phyloP scores from a whole-genome alignment of 805 yeast genomes.

The Schizosaccharomyces lindneri region DNA sequence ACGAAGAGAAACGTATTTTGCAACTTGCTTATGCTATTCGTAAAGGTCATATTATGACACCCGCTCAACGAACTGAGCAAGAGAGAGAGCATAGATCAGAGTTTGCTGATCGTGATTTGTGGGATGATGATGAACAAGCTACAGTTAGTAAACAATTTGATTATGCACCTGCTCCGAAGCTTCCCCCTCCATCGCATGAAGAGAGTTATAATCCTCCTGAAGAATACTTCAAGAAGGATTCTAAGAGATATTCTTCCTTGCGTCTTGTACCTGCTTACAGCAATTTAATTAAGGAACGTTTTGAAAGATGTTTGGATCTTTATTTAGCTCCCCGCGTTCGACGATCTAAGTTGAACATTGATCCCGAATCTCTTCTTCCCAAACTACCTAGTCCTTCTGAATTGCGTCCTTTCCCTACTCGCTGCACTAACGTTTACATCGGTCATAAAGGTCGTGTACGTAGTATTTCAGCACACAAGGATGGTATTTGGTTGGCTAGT shows the following conservation, averaged over 20 bases:
- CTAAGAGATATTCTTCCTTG: constrained; percentile 56
- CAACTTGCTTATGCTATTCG: constrained; percentile 88
- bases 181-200: constrained; percentile 89
- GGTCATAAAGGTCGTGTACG: constrained; percentile 76
- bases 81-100: constrained; percentile 27
- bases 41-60: constrained; percentile 73
- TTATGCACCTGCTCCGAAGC: constrained; percentile 84
- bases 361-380: constrained; percentile 87
- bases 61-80: constrained; percentile 20
- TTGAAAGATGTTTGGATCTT: constrained; percentile 80
- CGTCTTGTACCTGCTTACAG: constrained; percentile 86
- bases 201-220: constrained; percentile 95
- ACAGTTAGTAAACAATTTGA: constrained; percentile 41
- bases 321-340: constrained; percentile 92
- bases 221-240: constrained; percentile 62
- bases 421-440: constrained; percentile 53
- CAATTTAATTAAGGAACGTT: constrained; percentile 65
- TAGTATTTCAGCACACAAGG: constrained; percentile 59
- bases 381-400: constrained; percentile 93
- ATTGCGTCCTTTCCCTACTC: constrained; percentile 85
- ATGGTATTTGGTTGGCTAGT: constrained; percentile 87
- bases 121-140: constrained; percentile 33
- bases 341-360: constrained; percentile 70
- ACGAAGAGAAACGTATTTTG: constrained; percentile 90
- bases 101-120: constrained; percentile 33